phyloP scores from a whole-genome alignment of 345 rosid genomes.

The Corchorus olitorius region DNA sequence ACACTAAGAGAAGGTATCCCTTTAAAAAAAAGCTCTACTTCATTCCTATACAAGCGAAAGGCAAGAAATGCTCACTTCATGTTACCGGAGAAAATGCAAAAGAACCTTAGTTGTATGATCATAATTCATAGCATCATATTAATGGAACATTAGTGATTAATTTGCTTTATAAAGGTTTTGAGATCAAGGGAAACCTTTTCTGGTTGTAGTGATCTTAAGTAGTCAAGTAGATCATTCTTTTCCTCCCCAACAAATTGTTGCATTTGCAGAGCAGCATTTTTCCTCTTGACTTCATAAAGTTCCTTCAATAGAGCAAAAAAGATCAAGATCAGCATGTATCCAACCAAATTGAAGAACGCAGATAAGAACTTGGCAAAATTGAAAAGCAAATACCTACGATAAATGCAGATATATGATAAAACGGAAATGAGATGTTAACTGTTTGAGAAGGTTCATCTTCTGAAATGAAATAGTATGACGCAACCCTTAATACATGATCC shows the following conservation, averaged over 20 bases:
- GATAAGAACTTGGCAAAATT: not conserved
- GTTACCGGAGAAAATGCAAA: not conserved
- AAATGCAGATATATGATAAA: not conserved
- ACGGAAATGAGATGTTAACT: not conserved
- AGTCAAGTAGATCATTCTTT: slow-evolving; percentile 94
- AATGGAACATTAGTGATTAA: not conserved
- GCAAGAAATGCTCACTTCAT: not conserved
- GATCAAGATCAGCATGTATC: slow-evolving; percentile 21
- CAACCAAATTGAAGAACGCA: not conserved
- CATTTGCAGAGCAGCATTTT: slow-evolving; percentile 95
- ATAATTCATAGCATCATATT: not conserved
- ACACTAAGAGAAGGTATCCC: not conserved
- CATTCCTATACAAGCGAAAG: not conserved
- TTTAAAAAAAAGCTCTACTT: not conserved
- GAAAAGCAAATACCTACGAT: not conserved
- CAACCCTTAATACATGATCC: not conserved
- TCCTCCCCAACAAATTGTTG: slow-evolving; percentile 99
- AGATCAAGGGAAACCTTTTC: slow-evolving; percentile 66
- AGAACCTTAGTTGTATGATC: not conserved
- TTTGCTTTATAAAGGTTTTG: not conserved
- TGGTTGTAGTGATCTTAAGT: slow-evolving; percentile 87
- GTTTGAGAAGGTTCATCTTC: slow-evolving; percentile 1
- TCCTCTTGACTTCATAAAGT: slow-evolving; percentile 76
- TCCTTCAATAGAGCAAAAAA: slow-evolving; percentile 51
- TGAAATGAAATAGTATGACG: slow-evolving; percentile 2